Base-by-base conservation (phyloP, 345 rosid species). In the Lepidium sativum region DNA sequence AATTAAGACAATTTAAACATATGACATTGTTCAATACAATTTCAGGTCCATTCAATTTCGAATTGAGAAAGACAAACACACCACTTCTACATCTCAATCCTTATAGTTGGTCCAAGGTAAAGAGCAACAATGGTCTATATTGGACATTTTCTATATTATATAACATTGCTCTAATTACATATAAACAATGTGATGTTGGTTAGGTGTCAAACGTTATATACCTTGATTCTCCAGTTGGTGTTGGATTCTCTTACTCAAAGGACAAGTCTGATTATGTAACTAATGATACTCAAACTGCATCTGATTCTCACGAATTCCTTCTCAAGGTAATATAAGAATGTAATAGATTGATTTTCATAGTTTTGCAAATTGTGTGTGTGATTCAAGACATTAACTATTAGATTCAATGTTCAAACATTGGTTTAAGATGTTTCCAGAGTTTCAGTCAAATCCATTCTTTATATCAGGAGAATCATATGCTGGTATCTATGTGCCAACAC, bases 391-490 rank as follows among this genome's bases (percentile, higher is more conserved):
- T 32, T 42, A 73, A 44, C 42, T 8, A 53, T 52, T 18, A 13
- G 9, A 23, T 55, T 8, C 2, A 38, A 51, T 52, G n/a, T 39
- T 72, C 12, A 29, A 27, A 48, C 80, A 92, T 94, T 92, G 98
- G 97, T 87, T 92, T 75, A 75, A 84, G 71, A 77, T 80, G 34
- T 92, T 83, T 75, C 83, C 91, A 0, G 94, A 92, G 79, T 89
- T 87, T 72, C 88, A 83, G 29, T 44, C 86, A 41, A 89, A 89
- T 73, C 94, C 91, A 2, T 83, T 92, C 63, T 92, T 69, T 64
- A 67, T 92, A 56, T 67, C 97, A 13, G 98, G 98, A 73, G 98
- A 88, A 85, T 92, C 98, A 3, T 92, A 85, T 78, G 96, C 97
- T 56, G 98, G 97, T 67, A 62, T 92, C 42, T 89, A 83, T 63